Percentiles rank a stretch among this genome's conserved stretches.
phyloP scores from a whole-genome alignment of 768 basidiomycete genomes.

The Tulasnella calospora region DNA sequence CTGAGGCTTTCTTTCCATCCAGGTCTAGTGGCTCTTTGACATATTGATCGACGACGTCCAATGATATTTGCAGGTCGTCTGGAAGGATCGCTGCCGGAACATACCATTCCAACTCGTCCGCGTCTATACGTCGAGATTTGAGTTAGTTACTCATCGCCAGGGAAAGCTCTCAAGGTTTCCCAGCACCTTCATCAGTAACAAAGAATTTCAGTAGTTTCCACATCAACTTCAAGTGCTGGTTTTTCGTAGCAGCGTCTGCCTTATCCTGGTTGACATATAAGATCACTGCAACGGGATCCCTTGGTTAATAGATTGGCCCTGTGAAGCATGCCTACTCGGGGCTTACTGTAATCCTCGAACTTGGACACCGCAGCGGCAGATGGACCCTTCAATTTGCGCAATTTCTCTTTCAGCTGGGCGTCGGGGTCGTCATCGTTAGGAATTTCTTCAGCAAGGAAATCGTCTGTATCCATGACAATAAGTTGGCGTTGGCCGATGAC shows the following conservation, averaged over 20 bases:
- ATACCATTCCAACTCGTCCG: conserved; percentile 77
- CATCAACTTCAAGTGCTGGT: conserved; percentile 75
- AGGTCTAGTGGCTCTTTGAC: conserved; percentile 75
- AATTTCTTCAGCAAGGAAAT: conserved; percentile 27
- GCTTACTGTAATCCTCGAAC: conserved; percentile 72
- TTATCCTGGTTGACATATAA: conserved; percentile 71
- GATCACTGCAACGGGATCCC: conserved; percentile 50
- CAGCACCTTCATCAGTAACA: conserved; percentile 60
- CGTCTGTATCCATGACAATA: conserved; percentile 59
- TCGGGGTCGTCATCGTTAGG: conserved; percentile 36
- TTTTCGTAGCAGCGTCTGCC: conserved; percentile 69
- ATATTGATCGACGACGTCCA: conserved; percentile 78
- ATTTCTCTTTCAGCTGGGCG: conserved; percentile 30
- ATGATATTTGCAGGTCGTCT: conserved; percentile 58
- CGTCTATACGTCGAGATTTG: conserved; percentile 40
- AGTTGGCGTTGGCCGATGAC: conserved; percentile 56
- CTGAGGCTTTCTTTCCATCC: conserved; percentile 66
- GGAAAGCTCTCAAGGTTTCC: background rate
- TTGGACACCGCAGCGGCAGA: conserved; percentile 66
- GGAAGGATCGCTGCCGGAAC: conserved; percentile 69
- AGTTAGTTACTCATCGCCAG: conserved; percentile 11
- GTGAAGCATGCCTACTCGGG: background rate
- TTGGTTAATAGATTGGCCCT: background rate
- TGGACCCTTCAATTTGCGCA: conserved; percentile 40
- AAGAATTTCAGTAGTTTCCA: conserved; percentile 74